These are phyloP conservation scores for Tricholoma bakamatsutake DNA, from an alignment of 768 basidiomycete genomes.

Conservation along the genomic window DNA sequence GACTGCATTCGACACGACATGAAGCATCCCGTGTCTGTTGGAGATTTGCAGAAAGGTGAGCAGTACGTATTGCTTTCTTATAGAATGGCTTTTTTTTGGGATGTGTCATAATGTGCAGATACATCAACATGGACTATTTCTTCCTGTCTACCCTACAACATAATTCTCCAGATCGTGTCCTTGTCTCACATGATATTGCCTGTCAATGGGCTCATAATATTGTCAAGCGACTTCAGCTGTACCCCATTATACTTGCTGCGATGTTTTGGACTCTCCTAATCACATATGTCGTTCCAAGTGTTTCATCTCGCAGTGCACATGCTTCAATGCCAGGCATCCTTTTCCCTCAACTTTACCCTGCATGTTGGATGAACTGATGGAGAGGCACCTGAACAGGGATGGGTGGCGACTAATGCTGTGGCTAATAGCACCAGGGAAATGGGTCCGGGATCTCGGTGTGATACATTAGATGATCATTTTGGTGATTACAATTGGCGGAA, in stretches of 20 bases:
- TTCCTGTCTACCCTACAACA: constrained; percentile 16
- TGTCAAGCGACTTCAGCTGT: constrained; percentile 5
- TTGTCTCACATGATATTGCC: constrained; percentile 15
- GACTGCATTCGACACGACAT: constrained; percentile 14
- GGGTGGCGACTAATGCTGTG: constrained; percentile 18
- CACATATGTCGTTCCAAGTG: constrained; percentile 22
- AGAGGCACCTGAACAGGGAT: constrained; percentile 17
- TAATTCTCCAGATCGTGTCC: constrained; percentile 1
- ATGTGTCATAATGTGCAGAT: neutral
- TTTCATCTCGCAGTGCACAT: constrained; percentile 25
- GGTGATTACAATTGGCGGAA: constrained; percentile 23
- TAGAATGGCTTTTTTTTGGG: neutral
- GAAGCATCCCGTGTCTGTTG: constrained; percentile 4
- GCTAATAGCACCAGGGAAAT: constrained; percentile 19
- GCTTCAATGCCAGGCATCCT: constrained; percentile 15
- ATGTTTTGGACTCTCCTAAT: neutral
- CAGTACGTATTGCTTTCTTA: neutral
- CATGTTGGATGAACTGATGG: constrained; percentile 17
- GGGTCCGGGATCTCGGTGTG: constrained; percentile 18
- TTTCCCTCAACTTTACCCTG: constrained; percentile 12
- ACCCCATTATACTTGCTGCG: neutral
- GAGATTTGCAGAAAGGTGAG: constrained; percentile 1
- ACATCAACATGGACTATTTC: constrained; percentile 17
- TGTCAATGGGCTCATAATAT: too few species aligned
- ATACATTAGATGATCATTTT: constrained; percentile 21